Evolutionary conservation across 768 basidiomycete genomes (phyloP).

Genomic region (Termitomyces sp.): DNA sequence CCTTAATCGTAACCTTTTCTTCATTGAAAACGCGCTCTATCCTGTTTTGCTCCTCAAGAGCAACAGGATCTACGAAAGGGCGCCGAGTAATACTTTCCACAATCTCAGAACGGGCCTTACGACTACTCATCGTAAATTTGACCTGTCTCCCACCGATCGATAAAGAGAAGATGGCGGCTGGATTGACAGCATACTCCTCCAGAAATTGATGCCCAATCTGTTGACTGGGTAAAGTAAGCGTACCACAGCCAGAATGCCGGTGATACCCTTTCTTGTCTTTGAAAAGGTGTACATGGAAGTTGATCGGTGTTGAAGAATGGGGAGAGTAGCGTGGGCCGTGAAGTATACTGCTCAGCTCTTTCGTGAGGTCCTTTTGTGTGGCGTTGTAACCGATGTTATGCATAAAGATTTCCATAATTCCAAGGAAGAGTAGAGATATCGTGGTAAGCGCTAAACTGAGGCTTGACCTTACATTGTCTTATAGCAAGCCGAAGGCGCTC

Average conservation of each 20-base stretch:
- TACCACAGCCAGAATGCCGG: slow-evolving; percentile 35
- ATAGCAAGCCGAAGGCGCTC: background rate
- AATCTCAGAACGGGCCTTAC: slow-evolving; percentile 23
- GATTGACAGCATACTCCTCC: slow-evolving; percentile 26
- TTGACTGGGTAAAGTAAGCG: slow-evolving; percentile 39
- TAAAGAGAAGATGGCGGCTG: slow-evolving; percentile 14
- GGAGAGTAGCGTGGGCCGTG: slow-evolving; percentile 35
- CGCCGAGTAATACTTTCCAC: slow-evolving; percentile 28
- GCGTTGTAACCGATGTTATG: slow-evolving; percentile 25
- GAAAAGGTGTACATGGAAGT: slow-evolving; percentile 51
- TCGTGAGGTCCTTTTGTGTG: slow-evolving; percentile 23
- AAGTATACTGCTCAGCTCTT: slow-evolving; percentile 35
- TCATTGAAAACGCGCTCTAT: slow-evolving; percentile 23
- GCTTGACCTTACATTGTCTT: background rate
- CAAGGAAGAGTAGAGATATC: slow-evolving; percentile 2
- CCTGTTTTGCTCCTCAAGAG: slow-evolving; percentile 27
- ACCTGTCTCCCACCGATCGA: slow-evolving; percentile 26
- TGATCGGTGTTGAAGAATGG: slow-evolving; percentile 27
- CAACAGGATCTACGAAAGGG: slow-evolving; percentile 37
- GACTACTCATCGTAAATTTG: slow-evolving; percentile 25
- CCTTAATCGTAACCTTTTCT: slow-evolving; percentile 23
- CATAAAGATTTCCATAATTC: slow-evolving; percentile 37
- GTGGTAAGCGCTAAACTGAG: background rate
- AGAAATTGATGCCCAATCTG: slow-evolving; percentile 39
- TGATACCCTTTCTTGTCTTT: slow-evolving; percentile 24